Evolutionary conservation across 2,329 filamentous ascomycete genomes (phyloP).

Genomic region (Fusarium sp.): DNA sequence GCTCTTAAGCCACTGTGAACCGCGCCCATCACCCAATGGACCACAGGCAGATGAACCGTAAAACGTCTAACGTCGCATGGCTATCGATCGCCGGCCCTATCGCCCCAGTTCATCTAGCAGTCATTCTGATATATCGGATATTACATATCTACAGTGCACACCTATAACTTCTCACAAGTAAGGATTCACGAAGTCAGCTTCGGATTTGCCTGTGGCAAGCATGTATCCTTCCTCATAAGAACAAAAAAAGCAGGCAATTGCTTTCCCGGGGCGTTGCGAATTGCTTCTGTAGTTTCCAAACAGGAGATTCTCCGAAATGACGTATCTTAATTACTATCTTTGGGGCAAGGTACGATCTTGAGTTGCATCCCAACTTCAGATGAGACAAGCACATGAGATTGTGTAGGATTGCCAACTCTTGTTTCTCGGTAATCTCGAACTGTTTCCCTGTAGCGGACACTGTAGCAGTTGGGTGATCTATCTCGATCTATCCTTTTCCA

Average conservation of each 20-base stretch:
- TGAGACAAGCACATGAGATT: not conserved
- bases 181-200: not conserved
- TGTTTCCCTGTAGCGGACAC: not conserved
- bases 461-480: not conserved
- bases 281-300: slow-evolving; percentile 10
- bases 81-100: slow-evolving; percentile 7
- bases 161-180: not conserved
- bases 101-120: not conserved
- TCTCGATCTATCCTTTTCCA: not conserved
- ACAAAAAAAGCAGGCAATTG: slow-evolving; percentile 11
- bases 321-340: not conserved
- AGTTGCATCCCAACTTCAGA: not conserved
- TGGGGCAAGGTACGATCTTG: slow-evolving; percentile 4
- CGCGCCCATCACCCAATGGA: slow-evolving; percentile 17
- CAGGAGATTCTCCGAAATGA: slow-evolving; percentile 10
- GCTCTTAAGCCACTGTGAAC: slow-evolving; percentile 12
- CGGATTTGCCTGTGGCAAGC: not conserved
- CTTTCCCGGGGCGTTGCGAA: slow-evolving; percentile 7
- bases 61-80: slow-evolving; percentile 5
- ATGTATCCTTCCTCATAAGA: not conserved
- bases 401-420: not conserved
- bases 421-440: slow-evolving; percentile 7
- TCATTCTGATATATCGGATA: slow-evolving; percentile 16
- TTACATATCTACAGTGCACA: not conserved
- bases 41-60: slow-evolving; percentile 1